Evolutionary conservation across 75 land plant genomes (phyloP).

Genomic region (Azolla pinnata): DNA sequence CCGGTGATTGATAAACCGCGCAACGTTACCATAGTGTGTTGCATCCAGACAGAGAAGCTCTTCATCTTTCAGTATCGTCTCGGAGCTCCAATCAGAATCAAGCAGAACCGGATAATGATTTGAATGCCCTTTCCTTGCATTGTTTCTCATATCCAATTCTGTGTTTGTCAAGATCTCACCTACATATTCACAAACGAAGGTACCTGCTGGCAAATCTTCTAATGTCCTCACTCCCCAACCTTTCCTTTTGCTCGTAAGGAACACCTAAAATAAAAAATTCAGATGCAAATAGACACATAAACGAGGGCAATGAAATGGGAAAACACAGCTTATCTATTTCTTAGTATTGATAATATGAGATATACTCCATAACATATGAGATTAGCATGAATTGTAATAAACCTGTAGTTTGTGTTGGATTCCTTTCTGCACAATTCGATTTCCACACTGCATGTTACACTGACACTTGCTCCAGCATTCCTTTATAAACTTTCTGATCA

Average conservation of each 20-base stretch:
- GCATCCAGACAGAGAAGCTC: conserved; percentile 91
- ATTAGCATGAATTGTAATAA: too few species aligned
- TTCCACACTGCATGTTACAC: conserved; percentile 66
- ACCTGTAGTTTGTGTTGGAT: conserved; percentile 64
- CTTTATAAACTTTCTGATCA: conserved; percentile 62
- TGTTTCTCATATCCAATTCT: conserved; percentile 59
- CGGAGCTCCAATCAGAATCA: conserved; percentile 83
- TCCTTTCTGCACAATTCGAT: conserved; percentile 84
- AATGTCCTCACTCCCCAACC: conserved; percentile 90
- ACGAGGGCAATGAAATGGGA: too few species aligned
- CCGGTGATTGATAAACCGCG: conserved; percentile 92
- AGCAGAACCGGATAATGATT: conserved; percentile 69
- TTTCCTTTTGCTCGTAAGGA: conserved; percentile 55
- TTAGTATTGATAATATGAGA: too few species aligned
- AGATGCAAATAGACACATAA: too few species aligned
- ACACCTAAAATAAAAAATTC: conserved; percentile 65
- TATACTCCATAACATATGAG: too few species aligned
- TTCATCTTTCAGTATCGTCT: conserved; percentile 65
- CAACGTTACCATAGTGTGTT: conserved; percentile 80
- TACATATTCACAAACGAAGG: conserved; percentile 90
- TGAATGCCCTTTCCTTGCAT: conserved; percentile 17
- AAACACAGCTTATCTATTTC: too few species aligned
- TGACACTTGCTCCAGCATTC: conserved; percentile 98
- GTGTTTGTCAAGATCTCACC: conserved; percentile 81
- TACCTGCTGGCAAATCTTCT: conserved; percentile 63